A percentile compares a stretch with the other conserved stretches of the same genome.
phyloP scores from a whole-genome alignment of 2,329 filamentous ascomycete species.

The Colletotrichum incanum region DNA sequence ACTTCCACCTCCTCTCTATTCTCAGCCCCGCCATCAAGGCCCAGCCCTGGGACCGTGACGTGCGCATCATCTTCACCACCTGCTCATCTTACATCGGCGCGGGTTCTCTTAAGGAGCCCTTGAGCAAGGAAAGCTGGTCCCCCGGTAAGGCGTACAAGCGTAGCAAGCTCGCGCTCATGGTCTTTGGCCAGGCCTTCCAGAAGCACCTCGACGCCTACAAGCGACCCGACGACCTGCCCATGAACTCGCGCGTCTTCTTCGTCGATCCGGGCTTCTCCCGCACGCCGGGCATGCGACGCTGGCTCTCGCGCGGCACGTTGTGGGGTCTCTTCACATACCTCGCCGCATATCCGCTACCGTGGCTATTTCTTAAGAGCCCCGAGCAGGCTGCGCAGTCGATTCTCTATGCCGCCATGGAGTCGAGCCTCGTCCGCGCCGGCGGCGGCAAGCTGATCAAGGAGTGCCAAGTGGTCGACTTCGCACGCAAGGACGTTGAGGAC shows the following conservation, averaged over 20 bases:
- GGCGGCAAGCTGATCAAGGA: conserved; percentile 90
- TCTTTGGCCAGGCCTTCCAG: conserved; percentile 92
- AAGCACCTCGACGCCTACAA: conserved; percentile 90
- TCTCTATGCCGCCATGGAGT: conserved; percentile 88
- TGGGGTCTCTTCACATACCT: conserved; percentile 86
- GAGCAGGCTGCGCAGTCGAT: conserved; percentile 89
- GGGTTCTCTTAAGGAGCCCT: conserved; percentile 72
- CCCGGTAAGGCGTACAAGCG: conserved; percentile 73
- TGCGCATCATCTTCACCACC: conserved; percentile 87
- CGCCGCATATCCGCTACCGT: conserved; percentile 83
- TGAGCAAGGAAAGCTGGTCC: conserved; percentile 68
- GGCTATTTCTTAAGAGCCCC: conserved; percentile 90
- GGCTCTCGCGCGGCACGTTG: conserved; percentile 88
- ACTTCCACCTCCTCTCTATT: conserved; percentile 94
- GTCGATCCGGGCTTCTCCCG: conserved; percentile 89
- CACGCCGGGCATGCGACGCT: conserved; percentile 89
- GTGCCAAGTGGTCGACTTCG: conserved; percentile 82
- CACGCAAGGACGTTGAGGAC: conserved; percentile 82
- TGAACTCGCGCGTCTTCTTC: conserved; percentile 86
- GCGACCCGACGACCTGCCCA: conserved; percentile 85
- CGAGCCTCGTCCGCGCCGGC: conserved; percentile 69
- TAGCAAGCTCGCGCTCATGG: conserved; percentile 85
- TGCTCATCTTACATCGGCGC: conserved; percentile 91
- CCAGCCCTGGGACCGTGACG: conserved; percentile 94
- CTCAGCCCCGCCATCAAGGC: conserved; percentile 90